phyloP scores from a whole-genome alignment of 2,329 filamentous ascomycete genomes.

The Diatrype stigma region DNA sequence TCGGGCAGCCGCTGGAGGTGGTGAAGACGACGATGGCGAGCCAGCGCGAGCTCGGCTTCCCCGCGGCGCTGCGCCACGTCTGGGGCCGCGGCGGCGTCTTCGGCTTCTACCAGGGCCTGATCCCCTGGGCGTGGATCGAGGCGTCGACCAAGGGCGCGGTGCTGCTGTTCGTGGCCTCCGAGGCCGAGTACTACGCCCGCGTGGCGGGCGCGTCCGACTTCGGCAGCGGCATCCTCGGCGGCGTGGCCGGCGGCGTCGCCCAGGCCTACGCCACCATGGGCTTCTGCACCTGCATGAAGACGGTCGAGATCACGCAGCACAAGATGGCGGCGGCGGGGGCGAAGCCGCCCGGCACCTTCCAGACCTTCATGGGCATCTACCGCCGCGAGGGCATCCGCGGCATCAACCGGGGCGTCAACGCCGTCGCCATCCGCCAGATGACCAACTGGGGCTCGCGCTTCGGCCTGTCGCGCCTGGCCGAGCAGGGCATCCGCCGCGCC shows the following conservation, averaged over 20 bases:
- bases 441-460: slow-evolving; percentile 99
- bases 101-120: slow-evolving; percentile 99
- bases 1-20: slow-evolving; percentile 59
- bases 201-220: slow-evolving; percentile 81
- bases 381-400: slow-evolving; percentile 87
- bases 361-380: slow-evolving; percentile 97
- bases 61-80: slow-evolving; percentile 74
- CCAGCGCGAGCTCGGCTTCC: slow-evolving; percentile 78
- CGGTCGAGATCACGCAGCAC: slow-evolving; percentile 98
- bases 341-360: slow-evolving; percentile 85
- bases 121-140: slow-evolving; percentile 99
- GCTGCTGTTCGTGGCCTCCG: slow-evolving; percentile 96
- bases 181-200: slow-evolving; percentile 93
- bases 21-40: slow-evolving; percentile 97
- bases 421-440: slow-evolving; percentile 96
- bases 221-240: slow-evolving; percentile 80
- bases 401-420: slow-evolving; percentile 98
- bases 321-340: slow-evolving; percentile 82
- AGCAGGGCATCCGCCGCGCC: slow-evolving; percentile 75
- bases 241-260: slow-evolving; percentile 89
- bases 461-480: slow-evolving; percentile 85
- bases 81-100: slow-evolving; percentile 91
- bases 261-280: slow-evolving; percentile 99
- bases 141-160: slow-evolving; percentile 99
- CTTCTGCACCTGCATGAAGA: slow-evolving; percentile 99